Conservation (phyloP, 2,329 filamentous ascomycete species). For the Fusarium compactum region DNA sequence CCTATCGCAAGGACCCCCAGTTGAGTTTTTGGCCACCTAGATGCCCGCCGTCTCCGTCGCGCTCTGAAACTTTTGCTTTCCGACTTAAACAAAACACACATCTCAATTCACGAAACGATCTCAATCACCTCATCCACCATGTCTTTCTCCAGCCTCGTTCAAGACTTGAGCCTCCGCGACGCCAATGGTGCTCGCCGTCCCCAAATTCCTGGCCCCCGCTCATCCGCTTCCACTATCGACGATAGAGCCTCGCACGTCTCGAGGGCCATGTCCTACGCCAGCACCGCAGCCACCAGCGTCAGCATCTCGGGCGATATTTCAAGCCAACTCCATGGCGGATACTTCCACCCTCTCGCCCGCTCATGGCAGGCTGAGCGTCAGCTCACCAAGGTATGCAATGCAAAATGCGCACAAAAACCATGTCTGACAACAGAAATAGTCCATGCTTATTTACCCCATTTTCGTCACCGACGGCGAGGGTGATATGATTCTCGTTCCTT, state of each 20-base stretch:
- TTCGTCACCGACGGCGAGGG: conserved; percentile 96
- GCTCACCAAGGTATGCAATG: conserved; percentile 77
- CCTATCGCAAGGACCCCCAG: conserved; percentile 33
- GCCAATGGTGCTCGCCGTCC: conserved; percentile 61
- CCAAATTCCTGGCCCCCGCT: conserved; percentile 54
- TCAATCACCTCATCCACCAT: conserved; percentile 54
- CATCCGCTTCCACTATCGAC: conserved; percentile 68
- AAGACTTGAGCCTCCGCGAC: conserved; percentile 72
- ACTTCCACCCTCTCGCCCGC: conserved; percentile 82
- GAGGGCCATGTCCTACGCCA: conserved; percentile 73
- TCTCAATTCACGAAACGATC: conserved; percentile 11
- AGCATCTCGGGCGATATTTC: conserved; percentile 81
- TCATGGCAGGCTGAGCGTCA: conserved; percentile 88
- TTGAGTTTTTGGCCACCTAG: conserved; percentile 43
- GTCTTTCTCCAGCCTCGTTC: conserved; percentile 77
- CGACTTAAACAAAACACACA: conserved; percentile 8
- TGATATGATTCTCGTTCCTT: conserved; percentile 90
- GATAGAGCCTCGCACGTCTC: conserved; percentile 72
- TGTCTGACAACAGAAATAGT: conserved; percentile 63
- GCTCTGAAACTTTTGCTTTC: conserved; percentile 14
- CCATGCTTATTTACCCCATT: conserved; percentile 98
- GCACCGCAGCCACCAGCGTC: conserved; percentile 75
- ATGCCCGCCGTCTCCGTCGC: conserved; percentile 8
- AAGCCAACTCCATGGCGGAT: conserved; percentile 85
- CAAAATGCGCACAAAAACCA: background rate